Base-by-base conservation (phyloP, 768 basidiomycete genomes). In the Kwoniella heveanensis region DNA sequence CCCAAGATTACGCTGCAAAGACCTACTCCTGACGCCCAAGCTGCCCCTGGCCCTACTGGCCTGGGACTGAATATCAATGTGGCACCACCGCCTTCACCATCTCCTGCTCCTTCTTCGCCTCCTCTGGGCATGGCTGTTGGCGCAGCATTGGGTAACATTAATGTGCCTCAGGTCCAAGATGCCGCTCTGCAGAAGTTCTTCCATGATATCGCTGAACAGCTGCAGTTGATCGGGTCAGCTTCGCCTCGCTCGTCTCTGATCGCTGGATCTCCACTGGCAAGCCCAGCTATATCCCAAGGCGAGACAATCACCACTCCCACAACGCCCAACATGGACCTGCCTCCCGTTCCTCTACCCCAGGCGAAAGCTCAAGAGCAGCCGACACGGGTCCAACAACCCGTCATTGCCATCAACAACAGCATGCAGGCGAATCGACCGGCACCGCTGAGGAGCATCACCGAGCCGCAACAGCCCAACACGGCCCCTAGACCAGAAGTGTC, bases 101-200 rank as follows among this genome's bases (percentile, higher is more conserved):
- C 70, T 2, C 69, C 71, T 21, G 54, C 65, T 19, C 57, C 71
- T 6, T 25, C 39, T 22, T 27, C 56, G 25, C 44, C 60, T n/a
- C 27, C 48, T 9, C 27, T 64, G 17, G 53, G 53, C 7, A 62
- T 62, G 60, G 46, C 46, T 27, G 52, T 56, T 26, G 57, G 48
- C 27, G 25, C 30, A 24, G 61, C 44, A 8, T 47, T 64, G 48
- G 62, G 60, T 4, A 55, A 60, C 54, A 82, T 90, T 24, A 83
- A 84, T 24, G 83, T 87, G 25, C 88, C 90, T 0, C 85, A 88
- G 61, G 81, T 88, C 47, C 84, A 88, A 68, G 88, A 92, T 73
- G 86, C 86, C 48, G 86, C 85, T 47, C 86, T 94, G 72, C 90
- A 91, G 67, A 81, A 85, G 52, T 93, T 93, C 81, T 90, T 92